Conservation (phyloP, 2,329 filamentous ascomycete species). For the Thielaviopsis musarum region DNA sequence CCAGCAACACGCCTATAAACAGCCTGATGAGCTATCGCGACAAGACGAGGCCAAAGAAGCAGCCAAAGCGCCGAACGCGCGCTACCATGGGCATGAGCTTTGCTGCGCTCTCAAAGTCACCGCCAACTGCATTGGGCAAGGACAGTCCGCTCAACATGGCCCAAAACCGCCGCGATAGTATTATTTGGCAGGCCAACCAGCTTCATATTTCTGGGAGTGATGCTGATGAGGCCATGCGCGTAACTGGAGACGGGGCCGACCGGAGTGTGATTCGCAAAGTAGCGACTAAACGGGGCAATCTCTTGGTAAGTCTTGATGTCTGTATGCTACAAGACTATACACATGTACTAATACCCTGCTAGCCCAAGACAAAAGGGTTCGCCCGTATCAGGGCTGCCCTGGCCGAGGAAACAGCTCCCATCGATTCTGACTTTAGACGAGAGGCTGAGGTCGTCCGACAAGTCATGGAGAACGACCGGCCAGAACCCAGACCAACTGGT, state of each 20-base stretch:
- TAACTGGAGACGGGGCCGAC: constrained; percentile 49
- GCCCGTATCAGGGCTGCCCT: constrained; percentile 82
- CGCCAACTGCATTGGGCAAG: constrained; percentile 35
- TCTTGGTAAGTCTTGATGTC: constrained; percentile 45
- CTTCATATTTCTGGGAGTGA: constrained; percentile 65
- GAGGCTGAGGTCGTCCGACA: constrained; percentile 94
- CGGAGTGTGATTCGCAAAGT: constrained; percentile 65
- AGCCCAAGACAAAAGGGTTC: constrained; percentile 95
- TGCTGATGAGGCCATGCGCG: constrained; percentile 45
- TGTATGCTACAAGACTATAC: background rate
- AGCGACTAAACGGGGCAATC: constrained; percentile 74
- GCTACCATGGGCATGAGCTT: constrained; percentile 34
- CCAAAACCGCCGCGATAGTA: constrained; percentile 61
- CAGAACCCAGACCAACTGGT: constrained; percentile 28
- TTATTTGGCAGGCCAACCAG: constrained; percentile 81
- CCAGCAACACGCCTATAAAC: constrained; percentile 36
- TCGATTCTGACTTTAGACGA: constrained; percentile 75
- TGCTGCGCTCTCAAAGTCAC: constrained; percentile 47
- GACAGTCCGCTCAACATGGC: constrained; percentile 20
- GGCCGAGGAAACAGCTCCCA: constrained; percentile 69
- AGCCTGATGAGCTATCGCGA: constrained; percentile 74
- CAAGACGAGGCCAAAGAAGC: constrained; percentile 53
- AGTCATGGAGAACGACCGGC: constrained; percentile 74
- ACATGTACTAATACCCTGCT: constrained; percentile 17
- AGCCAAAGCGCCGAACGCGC: constrained; percentile 40